phyloP scores from a whole-genome alignment of 371 early-diverging fungal genomes.

The Pancytospora philotis region DNA sequence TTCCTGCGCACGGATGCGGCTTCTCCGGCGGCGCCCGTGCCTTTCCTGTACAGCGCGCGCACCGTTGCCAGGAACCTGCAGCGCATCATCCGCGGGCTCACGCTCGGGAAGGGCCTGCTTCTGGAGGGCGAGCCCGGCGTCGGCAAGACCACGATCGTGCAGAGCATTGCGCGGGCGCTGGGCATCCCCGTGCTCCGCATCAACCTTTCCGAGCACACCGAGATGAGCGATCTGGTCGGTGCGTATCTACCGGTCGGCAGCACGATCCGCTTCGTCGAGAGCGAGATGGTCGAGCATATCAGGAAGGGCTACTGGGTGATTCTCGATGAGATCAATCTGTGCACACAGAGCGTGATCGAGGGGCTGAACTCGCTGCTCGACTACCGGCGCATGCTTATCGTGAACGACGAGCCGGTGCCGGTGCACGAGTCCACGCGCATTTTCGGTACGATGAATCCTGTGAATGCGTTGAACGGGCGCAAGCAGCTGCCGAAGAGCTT shows the following conservation, averaged over 20 bases:
- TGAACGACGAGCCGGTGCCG: slow-evolving; percentile 75
- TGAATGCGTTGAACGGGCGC: slow-evolving; percentile 85
- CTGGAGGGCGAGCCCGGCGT: slow-evolving; percentile 91
- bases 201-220: slow-evolving; percentile 95
- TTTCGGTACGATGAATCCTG: slow-evolving; percentile 95
- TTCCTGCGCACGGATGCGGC: not conserved
- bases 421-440: slow-evolving; percentile 64
- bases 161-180: slow-evolving; percentile 69
- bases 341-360: slow-evolving; percentile 94
- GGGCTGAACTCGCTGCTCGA: slow-evolving; percentile 95
- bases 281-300: slow-evolving; percentile 86
- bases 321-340: slow-evolving; percentile 95
- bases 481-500: slow-evolving; percentile 94
- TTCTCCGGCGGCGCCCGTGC: not conserved
- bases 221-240: slow-evolving; percentile 94
- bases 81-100: slow-evolving; percentile 74
- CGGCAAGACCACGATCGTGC: slow-evolving; percentile 87
- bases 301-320: slow-evolving; percentile 88
- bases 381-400: slow-evolving; percentile 82
- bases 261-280: slow-evolving; percentile 61
- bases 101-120: slow-evolving; percentile 73
- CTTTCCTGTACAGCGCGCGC: not conserved
- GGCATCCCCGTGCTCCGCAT: slow-evolving; percentile 77
- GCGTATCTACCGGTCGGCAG: slow-evolving; percentile 44
- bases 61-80: not conserved